A percentile compares a stretch with the other conserved stretches of the same genome.
Evolutionary conservation across 2,329 filamentous ascomycete genomes (phyloP).

Genomic region (Macrophomina phaseolina): DNA sequence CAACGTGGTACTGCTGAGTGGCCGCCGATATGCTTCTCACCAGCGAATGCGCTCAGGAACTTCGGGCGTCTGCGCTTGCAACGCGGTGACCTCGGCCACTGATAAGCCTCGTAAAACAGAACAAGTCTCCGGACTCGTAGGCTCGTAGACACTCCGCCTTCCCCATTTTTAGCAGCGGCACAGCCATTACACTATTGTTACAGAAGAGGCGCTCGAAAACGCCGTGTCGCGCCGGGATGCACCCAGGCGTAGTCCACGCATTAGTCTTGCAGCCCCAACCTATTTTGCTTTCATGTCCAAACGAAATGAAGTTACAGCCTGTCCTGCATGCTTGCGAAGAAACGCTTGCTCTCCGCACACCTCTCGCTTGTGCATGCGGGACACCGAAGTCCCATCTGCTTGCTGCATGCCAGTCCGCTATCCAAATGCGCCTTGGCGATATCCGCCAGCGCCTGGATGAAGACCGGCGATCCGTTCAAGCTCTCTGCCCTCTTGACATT

Average conservation of each 20-base stretch:
- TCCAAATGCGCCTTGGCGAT: conserved; percentile 81
- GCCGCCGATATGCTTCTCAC: background rate
- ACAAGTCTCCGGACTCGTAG: background rate
- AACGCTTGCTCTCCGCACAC: conserved; percentile 77
- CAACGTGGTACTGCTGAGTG: conserved; percentile 3
- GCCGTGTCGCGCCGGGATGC: background rate
- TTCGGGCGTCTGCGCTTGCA: conserved; percentile 2
- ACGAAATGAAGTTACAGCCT: conserved; percentile 1
- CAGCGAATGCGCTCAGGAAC: background rate
- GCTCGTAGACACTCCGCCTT: background rate
- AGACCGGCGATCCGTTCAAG: conserved; percentile 86
- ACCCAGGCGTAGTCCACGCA: background rate
- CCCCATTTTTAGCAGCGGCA: conserved; percentile 17
- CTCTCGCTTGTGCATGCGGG: conserved; percentile 90
- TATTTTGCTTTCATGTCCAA: conserved; percentile 5
- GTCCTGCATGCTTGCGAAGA: conserved; percentile 56
- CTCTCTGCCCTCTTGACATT: conserved; percentile 84
- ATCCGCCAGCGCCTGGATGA: conserved; percentile 88
- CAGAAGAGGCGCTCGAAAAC: conserved; percentile 7
- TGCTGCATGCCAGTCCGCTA: conserved; percentile 72
- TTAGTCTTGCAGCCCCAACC: background rate
- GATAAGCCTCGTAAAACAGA: conserved; percentile 16
- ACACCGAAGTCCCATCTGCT: conserved; percentile 88
- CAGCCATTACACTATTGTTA: conserved; percentile 7
- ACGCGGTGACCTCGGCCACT: conserved; percentile 4